Conservation (phyloP, 352 stramenopile species). For the Phytopythium ostracodes region DNA sequence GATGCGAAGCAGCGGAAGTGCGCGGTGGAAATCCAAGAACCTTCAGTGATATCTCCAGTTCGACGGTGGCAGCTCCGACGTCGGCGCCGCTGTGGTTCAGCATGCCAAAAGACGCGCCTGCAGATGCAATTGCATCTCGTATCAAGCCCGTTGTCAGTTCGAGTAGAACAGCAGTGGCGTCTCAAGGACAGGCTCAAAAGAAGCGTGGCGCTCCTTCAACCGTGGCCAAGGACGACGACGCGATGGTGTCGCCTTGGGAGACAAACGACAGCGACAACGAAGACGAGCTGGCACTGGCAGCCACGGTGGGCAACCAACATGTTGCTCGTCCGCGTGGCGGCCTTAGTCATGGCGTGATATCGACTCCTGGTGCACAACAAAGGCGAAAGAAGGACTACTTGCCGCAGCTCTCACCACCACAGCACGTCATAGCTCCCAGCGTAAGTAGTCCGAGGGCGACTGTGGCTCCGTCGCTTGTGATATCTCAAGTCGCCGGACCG, state of each 20-base stretch:
- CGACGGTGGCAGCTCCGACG: background rate
- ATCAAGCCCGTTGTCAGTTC: background rate
- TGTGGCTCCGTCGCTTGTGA: background rate
- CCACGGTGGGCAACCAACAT: background rate
- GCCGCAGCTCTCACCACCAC: background rate
- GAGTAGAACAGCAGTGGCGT: background rate
- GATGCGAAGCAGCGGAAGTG: background rate
- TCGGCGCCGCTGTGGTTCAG: background rate
- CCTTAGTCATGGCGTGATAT: background rate
- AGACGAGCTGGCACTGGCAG: slow-evolving; percentile 8
- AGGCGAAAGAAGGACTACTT: background rate
- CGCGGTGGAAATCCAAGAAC: background rate
- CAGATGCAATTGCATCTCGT: background rate
- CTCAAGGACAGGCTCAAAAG: background rate
- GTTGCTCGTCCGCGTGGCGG: background rate
- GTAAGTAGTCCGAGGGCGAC: background rate
- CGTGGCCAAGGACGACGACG: slow-evolving; percentile 11
- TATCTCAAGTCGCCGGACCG: background rate
- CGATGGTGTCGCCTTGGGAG: slow-evolving; percentile 24
- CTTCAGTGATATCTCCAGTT: background rate
- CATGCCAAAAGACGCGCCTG: background rate
- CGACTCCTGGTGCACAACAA: background rate
- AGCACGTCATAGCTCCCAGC: background rate
- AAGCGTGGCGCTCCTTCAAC: background rate
- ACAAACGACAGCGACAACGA: slow-evolving; percentile 18